These are phyloP conservation scores for Candida alai DNA, from an alignment of 805 yeast species.

Conservation along the genomic window DNA sequence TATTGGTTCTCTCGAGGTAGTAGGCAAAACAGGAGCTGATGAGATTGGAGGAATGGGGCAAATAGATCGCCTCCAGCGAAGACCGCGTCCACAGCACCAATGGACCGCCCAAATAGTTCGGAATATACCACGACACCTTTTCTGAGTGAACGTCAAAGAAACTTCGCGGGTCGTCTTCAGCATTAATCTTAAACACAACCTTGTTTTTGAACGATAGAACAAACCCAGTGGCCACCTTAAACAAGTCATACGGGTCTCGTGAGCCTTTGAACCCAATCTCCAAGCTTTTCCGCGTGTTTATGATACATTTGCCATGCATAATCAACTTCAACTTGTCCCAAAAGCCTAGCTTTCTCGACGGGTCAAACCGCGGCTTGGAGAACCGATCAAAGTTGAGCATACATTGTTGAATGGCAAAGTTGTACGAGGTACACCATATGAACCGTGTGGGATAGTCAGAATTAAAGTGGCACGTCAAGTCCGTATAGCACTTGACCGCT, in stretches of 20 bases:
- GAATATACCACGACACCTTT: conserved; percentile 65
- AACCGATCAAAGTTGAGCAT: conserved; percentile 77
- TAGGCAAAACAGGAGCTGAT: conserved; percentile 48
- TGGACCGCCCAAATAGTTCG: conserved; percentile 59
- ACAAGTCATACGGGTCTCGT: conserved; percentile 70
- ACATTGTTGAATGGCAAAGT: conserved; percentile 77
- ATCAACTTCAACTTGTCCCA: conserved; percentile 86
- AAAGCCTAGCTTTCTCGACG: conserved; percentile 78
- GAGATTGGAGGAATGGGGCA: conserved; percentile 43
- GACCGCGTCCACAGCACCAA: conserved; percentile 57
- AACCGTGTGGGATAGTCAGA: conserved; percentile 60
- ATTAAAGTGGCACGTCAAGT: conserved; percentile 51
- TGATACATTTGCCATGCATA: conserved; percentile 65
- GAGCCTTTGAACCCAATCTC: conserved; percentile 70
- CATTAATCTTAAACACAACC: conserved; percentile 59
- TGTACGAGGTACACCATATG: conserved; percentile 82
- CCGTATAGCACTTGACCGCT: conserved; percentile 67
- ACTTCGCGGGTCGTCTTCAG: conserved; percentile 61
- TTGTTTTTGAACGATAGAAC: conserved; percentile 65
- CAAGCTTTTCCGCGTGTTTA: conserved; percentile 47
- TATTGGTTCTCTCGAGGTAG: conserved; percentile 27
- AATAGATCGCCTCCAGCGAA: conserved; percentile 38
- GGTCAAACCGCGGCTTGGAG: conserved; percentile 87
- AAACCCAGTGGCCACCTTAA: conserved; percentile 71
- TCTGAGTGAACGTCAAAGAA: conserved; percentile 64